A percentile compares a stretch with the other conserved stretches of the same genome.
Conservation (phyloP, 345 rosid species). For the Lepidium aucheri region DNA sequence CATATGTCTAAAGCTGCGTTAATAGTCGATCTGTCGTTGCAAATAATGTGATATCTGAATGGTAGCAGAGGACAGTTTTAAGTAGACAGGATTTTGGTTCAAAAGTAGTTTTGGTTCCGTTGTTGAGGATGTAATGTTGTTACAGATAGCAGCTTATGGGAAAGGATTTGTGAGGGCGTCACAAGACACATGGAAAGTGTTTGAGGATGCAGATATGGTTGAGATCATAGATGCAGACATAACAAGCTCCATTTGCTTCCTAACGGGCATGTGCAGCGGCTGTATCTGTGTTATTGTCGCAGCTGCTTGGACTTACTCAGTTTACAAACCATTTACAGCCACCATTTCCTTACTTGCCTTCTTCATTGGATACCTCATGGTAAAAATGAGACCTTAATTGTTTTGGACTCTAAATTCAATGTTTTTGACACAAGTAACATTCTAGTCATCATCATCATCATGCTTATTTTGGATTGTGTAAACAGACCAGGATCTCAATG, state of each 20-base stretch:
- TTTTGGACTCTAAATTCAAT: not conserved
- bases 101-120: not conserved
- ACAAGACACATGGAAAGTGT: constrained; percentile 80
- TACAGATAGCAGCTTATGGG: constrained; percentile 87
- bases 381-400: constrained; percentile 7
- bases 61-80: not conserved
- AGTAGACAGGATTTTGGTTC: not conserved
- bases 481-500: constrained; percentile 93
- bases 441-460: not conserved
- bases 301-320: constrained; percentile 73
- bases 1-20: not conserved
- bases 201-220: constrained; percentile 51
- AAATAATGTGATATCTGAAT: not conserved
- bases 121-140: not conserved
- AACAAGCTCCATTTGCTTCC: constrained; percentile 87
- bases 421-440: not conserved
- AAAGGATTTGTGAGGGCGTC: constrained; percentile 93
- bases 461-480: not conserved
- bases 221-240: constrained; percentile 73
- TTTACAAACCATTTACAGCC: constrained; percentile 64
- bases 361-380: constrained; percentile 92
- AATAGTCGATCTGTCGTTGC: not conserved
- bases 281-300: constrained; percentile 74
- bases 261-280: constrained; percentile 90
- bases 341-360: constrained; percentile 67